Evolutionary conservation across 495 filamentous ascomycete genomes (phyloP).

Genomic region (Penicillium dipodomyicola): DNA sequence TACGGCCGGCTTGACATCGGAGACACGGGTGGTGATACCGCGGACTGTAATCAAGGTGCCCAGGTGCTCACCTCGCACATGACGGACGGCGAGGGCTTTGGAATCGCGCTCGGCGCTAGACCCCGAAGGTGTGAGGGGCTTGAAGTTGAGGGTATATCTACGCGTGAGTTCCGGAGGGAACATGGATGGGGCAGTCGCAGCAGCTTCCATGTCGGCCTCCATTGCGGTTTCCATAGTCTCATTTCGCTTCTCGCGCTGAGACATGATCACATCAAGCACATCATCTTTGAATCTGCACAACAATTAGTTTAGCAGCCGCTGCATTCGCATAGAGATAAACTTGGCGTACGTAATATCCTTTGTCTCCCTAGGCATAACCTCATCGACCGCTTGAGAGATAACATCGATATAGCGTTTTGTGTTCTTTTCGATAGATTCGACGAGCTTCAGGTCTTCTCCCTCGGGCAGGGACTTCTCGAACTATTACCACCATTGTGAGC

Average conservation of each 20-base stretch:
- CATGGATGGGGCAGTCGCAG: conserved; percentile 46
- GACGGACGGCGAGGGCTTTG: conserved; percentile 89
- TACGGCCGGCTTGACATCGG: conserved; percentile 96
- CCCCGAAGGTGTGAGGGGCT: conserved; percentile 71
- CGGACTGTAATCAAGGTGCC: conserved; percentile 91
- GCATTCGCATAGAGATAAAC: not conserved
- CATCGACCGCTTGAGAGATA: conserved; percentile 83
- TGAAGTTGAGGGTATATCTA: conserved; percentile 93
- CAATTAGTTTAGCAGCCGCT: conserved; percentile 9
- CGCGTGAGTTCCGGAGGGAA: conserved; percentile 92
- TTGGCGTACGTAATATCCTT: conserved; percentile 70
- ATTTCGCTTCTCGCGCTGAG: conserved; percentile 84
- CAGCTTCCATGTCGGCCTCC: conserved; percentile 64
- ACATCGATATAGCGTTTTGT: conserved; percentile 95
- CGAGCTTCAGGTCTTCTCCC: conserved; percentile 63
- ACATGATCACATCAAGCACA: conserved; percentile 94
- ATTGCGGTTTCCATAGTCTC: conserved; percentile 64
- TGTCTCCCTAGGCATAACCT: conserved; percentile 75
- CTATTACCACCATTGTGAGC: conserved; percentile 41
- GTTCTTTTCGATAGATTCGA: conserved; percentile 82
- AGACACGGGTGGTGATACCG: conserved; percentile 91
- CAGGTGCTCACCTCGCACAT: conserved; percentile 88
- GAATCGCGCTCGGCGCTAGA: conserved; percentile 58
- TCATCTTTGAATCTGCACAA: conserved; percentile 85
- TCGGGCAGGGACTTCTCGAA: conserved; percentile 70